Evolutionary conservation across 441 rosid genomes (phyloP), one percentile per base, ranked within the genome.

Genomic region (Hura crepitans): DNA sequence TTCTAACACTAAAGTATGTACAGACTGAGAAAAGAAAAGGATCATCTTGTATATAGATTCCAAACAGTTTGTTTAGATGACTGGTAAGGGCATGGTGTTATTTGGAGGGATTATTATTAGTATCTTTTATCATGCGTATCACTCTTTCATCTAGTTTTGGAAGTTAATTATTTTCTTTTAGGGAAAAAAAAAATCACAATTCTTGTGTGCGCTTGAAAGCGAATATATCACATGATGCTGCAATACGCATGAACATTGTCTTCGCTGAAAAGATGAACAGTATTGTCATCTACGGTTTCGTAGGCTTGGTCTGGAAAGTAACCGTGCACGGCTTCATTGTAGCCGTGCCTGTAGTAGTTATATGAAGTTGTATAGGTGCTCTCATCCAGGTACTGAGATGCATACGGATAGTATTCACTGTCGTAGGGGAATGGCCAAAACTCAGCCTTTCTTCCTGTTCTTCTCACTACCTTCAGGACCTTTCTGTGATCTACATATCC

Each of bases 351-450:
- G 76, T 81, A 81, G 68, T 80, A 87, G 71, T 74, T 85, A 66
- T 86, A 86, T 9, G 96, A 82, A 66, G 89, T 45, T 10, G 79
- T 51, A 46, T 71, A 75, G 6, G 81, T 80, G 2, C 87, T 68
- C 73, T 84, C 89, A 18, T 88, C 90, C 62, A 86, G 64, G 75
- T 82, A 79, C 13, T 49, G 83, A 17, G 83, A 28, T 4, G 90
- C 87, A 18, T 85, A 81, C 0, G 90, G 86, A 70, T 88, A 86
- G 65, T 85, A 90, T 74, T 92, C 91, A 61, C 76, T 78, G 67
- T 87, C 90, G 13, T 87, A 92, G 8, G 92, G 88, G 70, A 81
- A 88, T 4, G 97, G 95, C 97, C 96, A 92, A 8, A 86, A 88
- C 62, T 92, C 95, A 0, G 85, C 84, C 50, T 71, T 81, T 80